Base-by-base conservation (phyloP, 495 filamentous ascomycete genomes). In the Lophiotrema nucula region DNA sequence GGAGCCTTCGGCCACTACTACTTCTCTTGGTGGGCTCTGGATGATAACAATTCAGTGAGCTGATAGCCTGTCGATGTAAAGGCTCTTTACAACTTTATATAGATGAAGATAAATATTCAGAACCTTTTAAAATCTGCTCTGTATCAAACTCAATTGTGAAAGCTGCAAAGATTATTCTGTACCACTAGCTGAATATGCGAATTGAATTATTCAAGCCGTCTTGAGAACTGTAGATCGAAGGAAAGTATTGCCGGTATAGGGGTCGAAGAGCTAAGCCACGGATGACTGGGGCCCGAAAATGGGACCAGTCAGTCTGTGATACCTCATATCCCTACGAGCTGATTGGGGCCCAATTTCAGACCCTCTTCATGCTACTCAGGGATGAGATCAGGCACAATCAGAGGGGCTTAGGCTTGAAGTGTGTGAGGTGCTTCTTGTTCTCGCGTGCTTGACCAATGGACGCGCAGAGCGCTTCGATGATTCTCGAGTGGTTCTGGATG, bases 261-360 rank as follows among this genome's bases (percentile, higher is more conserved):
- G 56, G 51, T 53, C 24, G 16, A 53, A 53, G 39, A 53, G 47
- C 47, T 60, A 60, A 60, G 56, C 56, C 48, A 53, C 38, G 16
- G 39, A 53, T 52, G 25, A 60, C 49, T 26, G 38, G 39, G 48
- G 39, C 38, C 57, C 50, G 27, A 53, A 60, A 53, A 45, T 53
- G 37, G 56, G 56, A 60, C 48, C 48, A 53, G 47, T 60, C 25
- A 60, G 47, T 53, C 23, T 56, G 5, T 48, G 53, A 57, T 45
- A 62, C 59, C 53, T 52, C 45, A 47, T 25, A 62, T 62, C 28
- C 49, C 54, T 58, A 57, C 61, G 44, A 65, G 47, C 61, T 65
- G 50, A 60, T 60, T 60, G 42, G 56, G 50, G 61, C 61, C 61
- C 50, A 56, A 65, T 65, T 65, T 65, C 56, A 60, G 61, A 56